Evolutionary conservation across 805 yeast genomes (phyloP).

Genomic region (Candida railenensis): DNA sequence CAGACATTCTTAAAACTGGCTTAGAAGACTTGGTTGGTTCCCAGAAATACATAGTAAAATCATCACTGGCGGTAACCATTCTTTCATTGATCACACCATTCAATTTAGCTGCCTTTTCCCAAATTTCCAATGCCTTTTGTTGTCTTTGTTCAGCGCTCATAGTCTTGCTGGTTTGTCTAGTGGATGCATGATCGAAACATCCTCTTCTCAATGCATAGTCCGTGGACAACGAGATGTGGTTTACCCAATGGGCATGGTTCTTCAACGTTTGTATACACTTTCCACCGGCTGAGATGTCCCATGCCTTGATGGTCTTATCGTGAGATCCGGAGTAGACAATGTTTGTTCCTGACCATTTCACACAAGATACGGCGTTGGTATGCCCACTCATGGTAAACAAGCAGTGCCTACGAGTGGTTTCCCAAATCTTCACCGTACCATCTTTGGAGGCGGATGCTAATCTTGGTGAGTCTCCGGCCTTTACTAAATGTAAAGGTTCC

Average conservation of each 20-base stretch:
- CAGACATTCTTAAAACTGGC: constrained; percentile 92
- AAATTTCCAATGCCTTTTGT: constrained; percentile 56
- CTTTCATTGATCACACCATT: constrained; percentile 63
- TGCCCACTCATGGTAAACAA: constrained; percentile 81
- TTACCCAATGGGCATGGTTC: constrained; percentile 98
- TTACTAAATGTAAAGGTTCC: constrained; percentile 89
- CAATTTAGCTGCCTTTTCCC: constrained; percentile 60
- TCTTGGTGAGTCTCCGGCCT: constrained; percentile 63
- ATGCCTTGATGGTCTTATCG: constrained; percentile 88
- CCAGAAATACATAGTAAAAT: constrained; percentile 97
- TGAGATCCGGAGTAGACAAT: constrained; percentile 87
- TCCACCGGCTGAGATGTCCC: constrained; percentile 80
- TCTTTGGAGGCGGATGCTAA: constrained; percentile 90
- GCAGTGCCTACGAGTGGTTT: constrained; percentile 66
- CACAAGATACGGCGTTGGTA: constrained; percentile 85
- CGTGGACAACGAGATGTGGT: constrained; percentile 87
- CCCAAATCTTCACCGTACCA: constrained; percentile 89
- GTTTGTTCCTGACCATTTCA: constrained; percentile 95
- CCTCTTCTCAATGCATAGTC: constrained; percentile 87
- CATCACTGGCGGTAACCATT: constrained; percentile 93
- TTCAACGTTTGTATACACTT: constrained; percentile 73
- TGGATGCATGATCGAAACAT: constrained; percentile 70
- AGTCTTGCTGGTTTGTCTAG: constrained; percentile 32
- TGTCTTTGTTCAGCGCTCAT: constrained; percentile 27
- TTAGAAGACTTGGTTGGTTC: constrained; percentile 78